These are phyloP conservation scores for Aspergillus sp. DNA, from an alignment of 2,329 filamentous ascomycete genomes.

Conservation along the genomic window DNA sequence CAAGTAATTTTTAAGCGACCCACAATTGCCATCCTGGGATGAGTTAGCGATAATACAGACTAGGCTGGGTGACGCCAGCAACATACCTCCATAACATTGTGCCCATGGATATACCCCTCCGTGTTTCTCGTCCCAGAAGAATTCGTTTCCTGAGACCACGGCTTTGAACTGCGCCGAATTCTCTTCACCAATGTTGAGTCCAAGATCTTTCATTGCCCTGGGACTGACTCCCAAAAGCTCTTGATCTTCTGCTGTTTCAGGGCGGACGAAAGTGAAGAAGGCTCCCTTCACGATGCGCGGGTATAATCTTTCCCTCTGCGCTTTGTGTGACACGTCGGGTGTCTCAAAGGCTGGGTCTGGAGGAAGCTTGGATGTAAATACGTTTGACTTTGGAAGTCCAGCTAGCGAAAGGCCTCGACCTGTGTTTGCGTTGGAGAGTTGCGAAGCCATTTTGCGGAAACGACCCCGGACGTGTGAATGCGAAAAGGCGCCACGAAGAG, in stretches of 20 bases:
- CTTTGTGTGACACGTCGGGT: conserved; percentile 76
- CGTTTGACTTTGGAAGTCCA: conserved; percentile 63
- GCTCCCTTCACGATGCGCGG: conserved; percentile 84
- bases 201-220: conserved; percentile 77
- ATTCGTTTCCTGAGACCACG: conserved; percentile 76
- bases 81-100: conserved; percentile 84
- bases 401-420: conserved; percentile 37
- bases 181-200: conserved; percentile 68
- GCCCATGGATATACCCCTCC: conserved; percentile 96
- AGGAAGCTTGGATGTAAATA: conserved; percentile 67
- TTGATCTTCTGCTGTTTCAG: conserved; percentile 68
- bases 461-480: conserved; percentile 27
- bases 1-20: conserved; percentile 17
- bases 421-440: conserved; percentile 32
- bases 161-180: conserved; percentile 72
- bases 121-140: conserved; percentile 71
- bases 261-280: conserved; percentile 86
- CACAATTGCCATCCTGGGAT: conserved; percentile 51
- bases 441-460: conserved; percentile 48
- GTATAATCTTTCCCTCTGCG: conserved; percentile 71
- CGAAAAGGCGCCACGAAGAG: conserved; percentile 16
- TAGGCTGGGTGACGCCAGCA: conserved; percentile 46
- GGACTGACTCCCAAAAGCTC: conserved; percentile 81
- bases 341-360: conserved; percentile 77
- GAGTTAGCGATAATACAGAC: conserved; percentile 13